Base-by-base conservation (phyloP, 2,329 filamentous ascomycete genomes). In the Fusarium guadeloupense region DNA sequence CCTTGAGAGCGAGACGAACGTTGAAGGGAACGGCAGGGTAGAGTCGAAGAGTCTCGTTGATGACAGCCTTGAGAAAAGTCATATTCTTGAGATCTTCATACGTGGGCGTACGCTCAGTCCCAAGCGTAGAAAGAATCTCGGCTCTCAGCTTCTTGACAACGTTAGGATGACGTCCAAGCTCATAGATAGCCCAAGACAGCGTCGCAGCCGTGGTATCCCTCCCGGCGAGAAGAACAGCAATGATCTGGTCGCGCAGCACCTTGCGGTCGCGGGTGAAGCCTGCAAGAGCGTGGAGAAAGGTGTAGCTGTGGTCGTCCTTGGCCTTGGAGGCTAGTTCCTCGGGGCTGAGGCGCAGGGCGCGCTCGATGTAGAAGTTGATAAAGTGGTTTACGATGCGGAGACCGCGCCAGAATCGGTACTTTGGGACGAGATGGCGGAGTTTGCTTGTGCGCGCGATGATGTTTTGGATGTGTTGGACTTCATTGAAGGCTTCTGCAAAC, bases 131-230 rank as follows among this genome's bases (percentile, higher is more conserved):
- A 21, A 88, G 74, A 69, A 97, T 92, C 75, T 97, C 92, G 20
- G 79, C 75, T 20, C 93, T 87, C 45, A 97, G 81, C 72, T 87
- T 90, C 46, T 79, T 73, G 4, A 92, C 84, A 3, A 86, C 82
- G 3, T 85, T 78, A 0, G 92, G 92, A 64, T 91, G 83, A 14
- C 87, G 85, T 31, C 88, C 85, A 3, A 97, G 82, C 75, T 97
- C 92, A 75, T 95, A 96, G 55, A 97, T 81, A 30, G 85, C 82
- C 89, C 92, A 97, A 0, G 88, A 90, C 1, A 97, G 82, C 0
- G 91, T 92, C 14, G 83, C 85, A 25, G 93, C 93, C 0, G 93
- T 97, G 13, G 93, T 97, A 75, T 97, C 93, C 33, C 91, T 85
- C 12, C 92, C 93, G 2, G 93, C 93, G 14, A 97, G 84, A 4